Conservation (phyloP, 116 monocot genomes). For the Phalaenopsis hybrid region DNA sequence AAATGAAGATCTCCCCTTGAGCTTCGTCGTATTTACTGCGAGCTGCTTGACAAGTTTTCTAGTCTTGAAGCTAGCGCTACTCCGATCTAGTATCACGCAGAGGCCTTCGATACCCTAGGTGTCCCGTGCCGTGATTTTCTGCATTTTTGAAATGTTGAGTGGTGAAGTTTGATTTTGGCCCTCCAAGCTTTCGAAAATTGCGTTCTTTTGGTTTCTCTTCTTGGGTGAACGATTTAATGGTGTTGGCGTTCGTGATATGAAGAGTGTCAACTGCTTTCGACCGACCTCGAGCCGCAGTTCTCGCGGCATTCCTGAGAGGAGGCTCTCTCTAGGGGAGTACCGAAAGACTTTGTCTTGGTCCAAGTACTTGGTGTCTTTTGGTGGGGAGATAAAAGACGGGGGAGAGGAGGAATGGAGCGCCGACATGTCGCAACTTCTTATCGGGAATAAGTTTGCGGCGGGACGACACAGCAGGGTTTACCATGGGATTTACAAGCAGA, state of each 20-base stretch:
- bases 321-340: slow-evolving; percentile 75
- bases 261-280: slow-evolving; percentile 49
- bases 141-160: slow-evolving; percentile 22
- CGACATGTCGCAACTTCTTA: slow-evolving; percentile 75
- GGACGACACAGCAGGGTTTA: slow-evolving; percentile 85
- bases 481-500: slow-evolving; percentile 65
- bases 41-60: not conserved
- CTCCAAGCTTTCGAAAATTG: not conserved
- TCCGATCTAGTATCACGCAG: not conserved
- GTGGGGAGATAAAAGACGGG: slow-evolving; percentile 58
- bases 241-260: slow-evolving; percentile 25
- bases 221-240: not conserved
- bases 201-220: not conserved
- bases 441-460: slow-evolving; percentile 75
- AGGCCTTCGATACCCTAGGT: not conserved
- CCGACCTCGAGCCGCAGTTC: slow-evolving; percentile 7
- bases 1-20: not conserved
- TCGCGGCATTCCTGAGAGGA: slow-evolving; percentile 32
- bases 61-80: not conserved
- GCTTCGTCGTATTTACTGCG: not conserved
- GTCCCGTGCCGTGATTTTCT: not conserved
- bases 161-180: slow-evolving; percentile 4
- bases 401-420: slow-evolving; percentile 84
- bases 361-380: slow-evolving; percentile 70
- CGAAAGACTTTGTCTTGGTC: slow-evolving; percentile 82